phyloP scores from a whole-genome alignment of 768 basidiomycete species.

The Boletus huronensis region DNA sequence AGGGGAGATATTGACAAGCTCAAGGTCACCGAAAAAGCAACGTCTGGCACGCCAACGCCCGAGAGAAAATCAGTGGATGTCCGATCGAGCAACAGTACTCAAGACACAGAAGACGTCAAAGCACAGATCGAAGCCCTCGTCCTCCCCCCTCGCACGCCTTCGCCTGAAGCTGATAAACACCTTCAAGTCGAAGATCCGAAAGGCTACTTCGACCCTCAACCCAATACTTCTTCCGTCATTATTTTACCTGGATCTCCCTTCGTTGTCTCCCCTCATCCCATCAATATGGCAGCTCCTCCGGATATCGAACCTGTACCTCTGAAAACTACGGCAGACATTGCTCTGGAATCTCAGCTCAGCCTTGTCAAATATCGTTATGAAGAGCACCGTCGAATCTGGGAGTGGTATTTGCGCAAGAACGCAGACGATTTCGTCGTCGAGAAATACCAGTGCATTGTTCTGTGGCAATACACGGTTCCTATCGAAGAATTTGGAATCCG shows the following conservation, averaged over 20 bases:
- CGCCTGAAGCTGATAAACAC: conserved; percentile 27
- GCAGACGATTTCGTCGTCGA: conserved; percentile 84
- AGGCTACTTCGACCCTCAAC: conserved; percentile 44
- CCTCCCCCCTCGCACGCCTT: conserved; percentile 40
- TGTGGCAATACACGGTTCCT: conserved; percentile 80
- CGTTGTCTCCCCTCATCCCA: conserved; percentile 31
- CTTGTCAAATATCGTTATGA: conserved; percentile 76
- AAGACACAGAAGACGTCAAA: conserved; percentile 50
- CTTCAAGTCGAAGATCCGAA: conserved; percentile 31
- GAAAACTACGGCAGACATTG: conserved; percentile 67
- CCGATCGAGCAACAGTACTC: conserved; percentile 8
- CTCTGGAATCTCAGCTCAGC: conserved; percentile 66
- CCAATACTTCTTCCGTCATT: conserved; percentile 27
- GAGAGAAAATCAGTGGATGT: conserved; percentile 20
- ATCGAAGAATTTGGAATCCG: conserved; percentile 61
- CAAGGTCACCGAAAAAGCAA: conserved; percentile 10
- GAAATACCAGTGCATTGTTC: conserved; percentile 85
- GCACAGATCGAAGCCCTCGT: conserved; percentile 61
- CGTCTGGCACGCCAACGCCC: conserved; percentile 30
- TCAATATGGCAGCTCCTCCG: conserved; percentile 26
- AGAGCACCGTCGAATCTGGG: conserved; percentile 89
- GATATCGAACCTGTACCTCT: conserved; percentile 42
- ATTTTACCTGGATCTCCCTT: conserved; percentile 30
- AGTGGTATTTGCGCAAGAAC: conserved; percentile 91
- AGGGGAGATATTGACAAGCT: conserved; percentile 31